Base-by-base conservation (phyloP, 2,329 filamentous ascomycete genomes). In the Epichloe hybrida region DNA sequence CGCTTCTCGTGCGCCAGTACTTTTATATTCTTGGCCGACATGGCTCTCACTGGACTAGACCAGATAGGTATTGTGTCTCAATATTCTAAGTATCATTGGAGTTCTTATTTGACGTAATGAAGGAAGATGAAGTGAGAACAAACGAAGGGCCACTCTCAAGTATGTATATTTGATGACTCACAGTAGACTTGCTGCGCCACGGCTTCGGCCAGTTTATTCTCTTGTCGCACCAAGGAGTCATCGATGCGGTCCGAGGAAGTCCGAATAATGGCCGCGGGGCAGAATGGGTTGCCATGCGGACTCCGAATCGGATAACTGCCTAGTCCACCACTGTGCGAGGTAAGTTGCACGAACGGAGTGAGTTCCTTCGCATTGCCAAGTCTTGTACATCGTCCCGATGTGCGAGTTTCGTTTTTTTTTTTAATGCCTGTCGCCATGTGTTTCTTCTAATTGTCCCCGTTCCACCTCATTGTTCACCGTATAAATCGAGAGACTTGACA, bases 1-100 rank as follows among this genome's bases (percentile, higher is more conserved):
- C 88, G 84, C 67, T 86, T 80, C 69, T 95, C 90, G 62, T 88
- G 82, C 40, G 80, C 76, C 52, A 83, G 78, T 62, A 82, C 77
- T 66, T 83, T 86, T 52, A 68, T 65, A 58, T 69, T 60, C 69
- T 74, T 79, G 51, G 62, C 69, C 42, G 77, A 69, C 79, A 82
- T 83, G 54, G 50, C 69, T 58, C 59, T 55, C 46, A n/a, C n/a
- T 36, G 44, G 42, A 31, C 51, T 47, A 58, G 58, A 58, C 54
- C 52, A 56, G 49, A 35, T 48, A 38, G 53, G 35, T 43, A 39
- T 51, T 53, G 56, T 50, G 3, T 51, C 54, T 31, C 27, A 49
- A 46, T 64, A 62, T 63, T 59, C 55, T 57, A 44, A 50, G 53
- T 52, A 61, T 62, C 61, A 65, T 64, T 56, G 56, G 55, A 50